phyloP scores from a whole-genome alignment of 192 early-diverging fungal genomes.

The Thamnidium elegans region DNA sequence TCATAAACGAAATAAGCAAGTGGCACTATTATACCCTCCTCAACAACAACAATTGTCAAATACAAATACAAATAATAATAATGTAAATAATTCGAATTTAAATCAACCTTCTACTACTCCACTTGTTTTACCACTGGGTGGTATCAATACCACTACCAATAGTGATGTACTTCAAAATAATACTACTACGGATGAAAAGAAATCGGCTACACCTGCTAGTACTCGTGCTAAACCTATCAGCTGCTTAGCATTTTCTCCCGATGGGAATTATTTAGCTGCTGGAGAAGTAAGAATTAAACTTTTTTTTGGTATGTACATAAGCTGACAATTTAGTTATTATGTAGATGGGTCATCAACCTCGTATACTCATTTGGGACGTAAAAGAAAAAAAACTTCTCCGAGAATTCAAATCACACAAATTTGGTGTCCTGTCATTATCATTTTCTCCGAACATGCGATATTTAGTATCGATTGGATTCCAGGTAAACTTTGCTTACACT shows the following conservation, averaged over 20 bases:
- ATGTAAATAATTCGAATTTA: neutral
- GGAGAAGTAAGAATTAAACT: slow-evolving; percentile 58
- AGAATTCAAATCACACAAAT: slow-evolving; percentile 74
- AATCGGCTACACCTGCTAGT: slow-evolving; percentile 27
- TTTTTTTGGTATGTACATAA: neutral
- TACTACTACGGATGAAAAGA: slow-evolving; percentile 16
- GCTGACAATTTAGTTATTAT: neutral
- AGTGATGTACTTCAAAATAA: neutral
- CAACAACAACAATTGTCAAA: neutral
- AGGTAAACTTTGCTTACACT: slow-evolving; percentile 43
- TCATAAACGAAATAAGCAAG: slow-evolving; percentile 63
- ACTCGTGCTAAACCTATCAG: slow-evolving; percentile 61
- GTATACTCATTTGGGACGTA: slow-evolving; percentile 74
- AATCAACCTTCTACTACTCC: slow-evolving; percentile 4
- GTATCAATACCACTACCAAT: neutral
- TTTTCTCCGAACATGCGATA: slow-evolving; percentile 72
- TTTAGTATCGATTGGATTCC: slow-evolving; percentile 73
- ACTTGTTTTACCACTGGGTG: slow-evolving; percentile 8
- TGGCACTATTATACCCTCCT: slow-evolving; percentile 51
- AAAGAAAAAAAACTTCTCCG: slow-evolving; percentile 47
- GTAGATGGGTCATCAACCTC: slow-evolving; percentile 75
- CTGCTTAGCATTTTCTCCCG: slow-evolving; percentile 69
- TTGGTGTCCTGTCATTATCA: slow-evolving; percentile 62
- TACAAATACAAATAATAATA: slow-evolving; percentile 1
- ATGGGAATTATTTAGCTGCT: slow-evolving; percentile 69